Evolutionary conservation across 768 basidiomycete genomes (phyloP).

Genomic region (Lactifluus echinatus): DNA sequence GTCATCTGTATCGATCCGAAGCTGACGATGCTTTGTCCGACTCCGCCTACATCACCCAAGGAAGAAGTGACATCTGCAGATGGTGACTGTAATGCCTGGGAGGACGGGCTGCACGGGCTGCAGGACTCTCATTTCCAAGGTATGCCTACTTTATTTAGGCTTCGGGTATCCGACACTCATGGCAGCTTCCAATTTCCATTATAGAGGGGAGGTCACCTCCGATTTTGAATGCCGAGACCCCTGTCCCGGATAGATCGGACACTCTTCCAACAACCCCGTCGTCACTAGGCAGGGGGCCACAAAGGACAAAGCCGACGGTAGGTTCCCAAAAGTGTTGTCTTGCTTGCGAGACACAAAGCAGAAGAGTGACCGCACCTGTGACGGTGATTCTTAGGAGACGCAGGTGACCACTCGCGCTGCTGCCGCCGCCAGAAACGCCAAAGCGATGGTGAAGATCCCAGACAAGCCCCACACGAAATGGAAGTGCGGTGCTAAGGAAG

Average conservation of each 20-base stretch:
- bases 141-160: background rate
- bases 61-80: background rate
- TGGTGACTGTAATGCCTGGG: background rate
- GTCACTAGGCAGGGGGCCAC: background rate
- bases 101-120: background rate
- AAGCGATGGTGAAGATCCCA: conserved; percentile 3
- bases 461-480: conserved; percentile 13
- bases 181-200: background rate
- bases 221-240: background rate
- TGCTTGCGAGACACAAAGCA: background rate
- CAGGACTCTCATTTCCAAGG: background rate
- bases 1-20: conserved; percentile 11
- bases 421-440: background rate
- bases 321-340: background rate
- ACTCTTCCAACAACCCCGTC: background rate
- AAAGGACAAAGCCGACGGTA: conserved; percentile 7
- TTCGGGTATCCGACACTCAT: background rate
- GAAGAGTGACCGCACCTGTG: background rate
- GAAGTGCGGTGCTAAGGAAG: conserved; percentile 5
- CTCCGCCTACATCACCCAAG: conserved; percentile 1
- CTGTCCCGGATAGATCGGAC: background rate
- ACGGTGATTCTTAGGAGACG: conserved; percentile 1
- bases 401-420: conserved; percentile 2
- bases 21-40: conserved; percentile 2
- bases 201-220: background rate